Base-by-base conservation (phyloP, 2,329 filamentous ascomycete genomes). In the Raffaelea ambrosiae region DNA sequence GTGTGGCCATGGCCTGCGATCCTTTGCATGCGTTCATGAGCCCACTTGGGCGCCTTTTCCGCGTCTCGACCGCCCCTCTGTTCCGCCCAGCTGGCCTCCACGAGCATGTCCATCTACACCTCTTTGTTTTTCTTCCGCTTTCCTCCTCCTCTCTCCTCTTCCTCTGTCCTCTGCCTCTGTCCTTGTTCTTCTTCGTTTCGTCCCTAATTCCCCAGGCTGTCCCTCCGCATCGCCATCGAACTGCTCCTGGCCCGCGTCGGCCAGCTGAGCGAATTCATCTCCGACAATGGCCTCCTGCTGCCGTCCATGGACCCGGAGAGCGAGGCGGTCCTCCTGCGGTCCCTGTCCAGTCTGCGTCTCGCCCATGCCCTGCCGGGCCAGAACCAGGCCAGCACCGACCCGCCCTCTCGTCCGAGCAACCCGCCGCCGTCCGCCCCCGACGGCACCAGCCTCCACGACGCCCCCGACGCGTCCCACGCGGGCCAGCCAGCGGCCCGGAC, bases 141-240 rank as follows among this genome's bases (percentile, higher is more conserved):
- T 44, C 39, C 19, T n/a, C n/a, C 35, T 26, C 39, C 19, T 44
- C 5, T 36, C 9, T 18, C 20, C 20, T 14, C 13, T 21, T 43
- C 19, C 9, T 33, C 13, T 19, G 18, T 14, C 35, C 8, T 8
- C 13, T 7, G 13, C 40, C n/a, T 45, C 5, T 40, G 4, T 20
- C 16, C 22, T 11, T 20, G 19, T 43, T 13, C 7, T 38, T 8
- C 8, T 8, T 19, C 35, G 14, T n/a, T 20, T 18, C 47, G 20
- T 23, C 4, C 35, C 4, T 31, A 22, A 20, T 10, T 8, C 22
- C 42, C 35, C 18, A 21, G 57, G 40, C 50, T 59, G 2, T 58
- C 57, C 3, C 46, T 61, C 16, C 55, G 58, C 2, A 48, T 54
- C 21, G 59, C 57, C 11, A 56, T 60, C 29, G 54, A 60, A 47